Base-by-base conservation (phyloP, 1,284 basidiomycete species). In the Ganoderma resinaceum region DNA sequence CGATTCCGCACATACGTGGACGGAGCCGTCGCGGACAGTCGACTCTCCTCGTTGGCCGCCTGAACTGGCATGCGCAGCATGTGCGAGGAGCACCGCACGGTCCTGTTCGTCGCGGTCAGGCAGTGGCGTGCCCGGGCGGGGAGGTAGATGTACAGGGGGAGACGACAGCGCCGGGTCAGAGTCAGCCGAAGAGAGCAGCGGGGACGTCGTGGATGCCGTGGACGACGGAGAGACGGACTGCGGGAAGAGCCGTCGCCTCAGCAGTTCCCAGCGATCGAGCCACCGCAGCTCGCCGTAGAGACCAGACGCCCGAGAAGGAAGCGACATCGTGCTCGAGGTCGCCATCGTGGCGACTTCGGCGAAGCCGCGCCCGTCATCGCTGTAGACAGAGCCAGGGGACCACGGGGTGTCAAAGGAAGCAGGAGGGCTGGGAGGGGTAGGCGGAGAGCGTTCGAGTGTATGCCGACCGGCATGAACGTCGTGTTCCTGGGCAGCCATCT, bases 401-500 rank as follows among this genome's bases (percentile, higher is more conserved):
- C 69, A 65, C 20, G 67, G 49, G 38, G 37, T 38, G 26, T 62
- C 35, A 16, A 33, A 35, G 61, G 29, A 65, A 59, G 53, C 37
- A 38, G 49, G 61, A 57, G 60, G 46, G 31, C 29, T 66, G 11
- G 49, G 59, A 29, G 23, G 35, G 23, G 49, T 29, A 35, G 61
- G 38, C 12, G 58, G n/a, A 8, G 37, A 35, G 37, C 14, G 26
- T 60, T 14, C 31, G 43, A 37, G 18, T 57, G 58, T 16, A n/a
- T 31, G 31, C 20, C 63, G 37, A 60, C 53, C 58, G 23, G 33
- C 40, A 29, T 20, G 66, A 26, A 55, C 58, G 14, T 55, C 52
- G 5, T 63, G 35, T 38, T 64, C 68, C 57, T 69, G 66, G 35
- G 74, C 74, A 46, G 87, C 84, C 76, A 91, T 78, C 73, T 89